Base-by-base conservation (phyloP, 2,329 filamentous ascomycete genomes). In the Fusarium verrucosum region DNA sequence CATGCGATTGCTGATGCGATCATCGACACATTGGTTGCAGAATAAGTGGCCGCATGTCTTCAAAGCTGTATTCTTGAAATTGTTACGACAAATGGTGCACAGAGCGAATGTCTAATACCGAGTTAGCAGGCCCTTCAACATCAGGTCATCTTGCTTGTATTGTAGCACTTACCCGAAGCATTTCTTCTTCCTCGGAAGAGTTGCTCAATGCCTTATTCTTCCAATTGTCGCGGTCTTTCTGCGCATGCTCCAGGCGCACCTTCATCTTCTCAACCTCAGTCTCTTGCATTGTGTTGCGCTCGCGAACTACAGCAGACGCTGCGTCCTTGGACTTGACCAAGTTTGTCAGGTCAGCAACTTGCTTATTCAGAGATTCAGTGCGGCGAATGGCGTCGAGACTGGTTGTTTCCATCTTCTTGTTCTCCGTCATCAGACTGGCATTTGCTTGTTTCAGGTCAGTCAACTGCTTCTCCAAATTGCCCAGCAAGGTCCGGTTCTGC, bases 11-110 rank as follows among this genome's bases (percentile, higher is more conserved):
- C 87, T 88, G 62, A 97, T 88, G 55, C 95, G 89, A 72, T 96
- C 91, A 66, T 97, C 92, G 22, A 98, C 91, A 75, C 95, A 99
- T 43, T 88, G 85, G 73, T 89, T 89, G 84, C 95, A 99, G 77
- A 98, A 97, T 44, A 96, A 87, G 77, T 99, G 95, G 3, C 95
- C 95, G 76, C 95, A 99, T 1, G 92, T 93, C 79, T 95, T 96
- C 76, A 99, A 85, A 10, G 90, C 90, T 1, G 94, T 96, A 74
- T 98, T 92, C 78, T 98, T 98, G 81, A 97, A 94, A 69, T 94
- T 92, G 72, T 88, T 90, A 69, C 92, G 92, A 80, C 96, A 99
- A 46, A 98, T 92, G 11, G 92, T 92, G 81, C 95, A 99, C 47
- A 96, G 87, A 32, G 74, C 73, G 65, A 75, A 79, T 2, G 75